A percentile compares a stretch with the other conserved stretches of the same genome.
phyloP scores from a whole-genome alignment of 495 filamentous ascomycete genomes.

The Penicillium maclennaniae region DNA sequence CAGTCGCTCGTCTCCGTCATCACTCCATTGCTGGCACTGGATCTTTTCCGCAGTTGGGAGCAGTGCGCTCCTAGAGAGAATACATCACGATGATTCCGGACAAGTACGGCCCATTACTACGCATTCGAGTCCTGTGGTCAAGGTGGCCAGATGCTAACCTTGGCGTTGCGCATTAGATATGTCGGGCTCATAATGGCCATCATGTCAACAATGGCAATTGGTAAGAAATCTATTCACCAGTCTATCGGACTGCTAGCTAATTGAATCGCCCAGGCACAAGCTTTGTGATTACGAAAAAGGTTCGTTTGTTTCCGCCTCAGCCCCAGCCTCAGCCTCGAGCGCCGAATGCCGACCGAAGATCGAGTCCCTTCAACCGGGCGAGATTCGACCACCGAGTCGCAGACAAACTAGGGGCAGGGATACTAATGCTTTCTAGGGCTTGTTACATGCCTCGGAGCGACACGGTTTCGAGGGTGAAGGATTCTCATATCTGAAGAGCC shows the following conservation, averaged over 20 bases:
- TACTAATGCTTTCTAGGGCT: conserved; percentile 52
- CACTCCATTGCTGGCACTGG: conserved; percentile 34
- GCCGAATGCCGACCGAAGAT: conserved; percentile 6
- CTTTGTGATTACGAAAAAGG: conserved; percentile 93
- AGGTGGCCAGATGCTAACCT: conserved; percentile 30
- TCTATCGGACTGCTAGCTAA: conserved; percentile 11
- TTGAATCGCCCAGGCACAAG: conserved; percentile 60
- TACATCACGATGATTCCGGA: conserved; percentile 69
- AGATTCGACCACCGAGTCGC: background rate
- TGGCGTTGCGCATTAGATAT: conserved; percentile 57
- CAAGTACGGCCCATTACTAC: conserved; percentile 57
- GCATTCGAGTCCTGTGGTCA: conserved; percentile 4
- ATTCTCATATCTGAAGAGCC: conserved; percentile 86
- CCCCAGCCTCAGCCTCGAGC: background rate
- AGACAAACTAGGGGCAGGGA: background rate
- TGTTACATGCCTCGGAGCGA: conserved; percentile 81
- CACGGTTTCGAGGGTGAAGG: conserved; percentile 97
- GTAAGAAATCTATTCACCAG: conserved; percentile 46
- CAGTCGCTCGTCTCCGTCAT: conserved; percentile 17
- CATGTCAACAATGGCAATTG: conserved; percentile 87
- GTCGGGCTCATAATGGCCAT: conserved; percentile 87
- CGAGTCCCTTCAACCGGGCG: background rate
- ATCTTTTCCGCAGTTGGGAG: conserved; percentile 36
- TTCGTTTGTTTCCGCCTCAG: conserved; percentile 35
- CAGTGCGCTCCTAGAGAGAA: conserved; percentile 39